These are phyloP conservation scores for Elaeis guineensis DNA, from an alignment of 176 grass and related monocot species.

Conservation along the genomic window DNA sequence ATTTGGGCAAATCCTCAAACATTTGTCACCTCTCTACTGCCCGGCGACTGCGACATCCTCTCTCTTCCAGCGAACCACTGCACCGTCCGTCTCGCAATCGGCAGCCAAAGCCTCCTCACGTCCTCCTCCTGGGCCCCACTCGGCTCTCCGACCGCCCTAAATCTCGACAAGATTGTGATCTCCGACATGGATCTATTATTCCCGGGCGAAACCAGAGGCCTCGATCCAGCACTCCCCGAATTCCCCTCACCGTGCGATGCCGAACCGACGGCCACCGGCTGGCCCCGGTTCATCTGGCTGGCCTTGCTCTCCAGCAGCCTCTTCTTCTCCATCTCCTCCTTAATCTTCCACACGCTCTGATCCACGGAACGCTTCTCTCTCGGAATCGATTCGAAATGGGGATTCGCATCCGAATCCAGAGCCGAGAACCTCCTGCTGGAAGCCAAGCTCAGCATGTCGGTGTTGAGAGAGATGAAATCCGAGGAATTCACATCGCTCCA, in stretches of 20 bases:
- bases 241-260: background rate
- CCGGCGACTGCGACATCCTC: background rate
- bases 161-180: slow-evolving; percentile 59
- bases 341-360: slow-evolving; percentile 1
- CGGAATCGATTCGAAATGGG: too few relatives aligned
- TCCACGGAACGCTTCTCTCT: background rate
- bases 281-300: background rate
- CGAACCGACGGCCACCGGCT: background rate
- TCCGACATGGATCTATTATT: slow-evolving; percentile 75
- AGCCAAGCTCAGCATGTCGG: slow-evolving; percentile 45
- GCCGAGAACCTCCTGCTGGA: slow-evolving; percentile 33
- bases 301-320: slow-evolving; percentile 27
- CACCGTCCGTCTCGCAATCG: slow-evolving; percentile 71
- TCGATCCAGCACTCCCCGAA: slow-evolving; percentile 15
- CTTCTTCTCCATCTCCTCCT: slow-evolving; percentile 45
- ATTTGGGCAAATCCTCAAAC: too few relatives aligned
- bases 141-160: slow-evolving; percentile 13
- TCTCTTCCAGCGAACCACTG: slow-evolving; percentile 47
- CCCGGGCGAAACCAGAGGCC: slow-evolving; percentile 31
- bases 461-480: slow-evolving; percentile 56
- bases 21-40: too few relatives aligned
- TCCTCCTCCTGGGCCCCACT: slow-evolving; percentile 29
- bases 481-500: slow-evolving; percentile 94
- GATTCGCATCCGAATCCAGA: background rate
- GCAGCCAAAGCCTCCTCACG: slow-evolving; percentile 43